Evolutionary conservation across 108 stramenopile genomes (phyloP).

Genomic region (Mediolabrus comicus): DNA sequence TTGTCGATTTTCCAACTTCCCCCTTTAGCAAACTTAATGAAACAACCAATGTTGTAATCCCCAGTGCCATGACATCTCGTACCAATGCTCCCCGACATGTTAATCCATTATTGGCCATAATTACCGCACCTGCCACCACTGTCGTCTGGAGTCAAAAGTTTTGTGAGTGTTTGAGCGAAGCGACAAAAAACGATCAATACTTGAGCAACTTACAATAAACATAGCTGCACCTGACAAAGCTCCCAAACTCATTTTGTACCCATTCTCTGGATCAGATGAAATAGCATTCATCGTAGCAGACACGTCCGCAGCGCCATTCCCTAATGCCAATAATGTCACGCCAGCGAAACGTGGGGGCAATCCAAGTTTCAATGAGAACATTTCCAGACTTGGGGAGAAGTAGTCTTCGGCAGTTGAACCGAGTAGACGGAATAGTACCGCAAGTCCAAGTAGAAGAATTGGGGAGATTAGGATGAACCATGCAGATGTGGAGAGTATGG

Average conservation of each 20-base stretch:
- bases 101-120: conserved; percentile 72
- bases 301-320: conserved; percentile 98
- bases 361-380: conserved; percentile 81
- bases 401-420: conserved; percentile 95
- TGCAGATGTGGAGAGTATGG: conserved; percentile 18
- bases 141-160: too few species aligned
- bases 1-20: conserved; percentile 14
- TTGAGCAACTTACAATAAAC: too few species aligned
- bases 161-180: too few species aligned
- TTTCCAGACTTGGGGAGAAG: conserved; percentile 90
- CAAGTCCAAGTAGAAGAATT: conserved; percentile 63
- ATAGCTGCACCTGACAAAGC: conserved; percentile 94
- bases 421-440: conserved; percentile 84
- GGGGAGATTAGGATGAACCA: conserved; percentile 61
- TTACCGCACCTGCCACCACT: conserved; percentile 81
- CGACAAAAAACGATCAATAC: too few species aligned
- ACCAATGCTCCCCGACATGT: conserved; percentile 85
- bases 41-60: conserved; percentile 67
- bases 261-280: conserved; percentile 61
- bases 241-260: conserved; percentile 84
- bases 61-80: conserved; percentile 72
- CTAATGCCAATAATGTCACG: conserved; percentile 93
- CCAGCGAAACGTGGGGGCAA: conserved; percentile 95
- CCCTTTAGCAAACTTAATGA: conserved; percentile 50
- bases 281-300: conserved; percentile 89